Evolutionary conservation across 2,329 filamentous ascomycete genomes (phyloP).

Genomic region (Aspergillus sp.): DNA sequence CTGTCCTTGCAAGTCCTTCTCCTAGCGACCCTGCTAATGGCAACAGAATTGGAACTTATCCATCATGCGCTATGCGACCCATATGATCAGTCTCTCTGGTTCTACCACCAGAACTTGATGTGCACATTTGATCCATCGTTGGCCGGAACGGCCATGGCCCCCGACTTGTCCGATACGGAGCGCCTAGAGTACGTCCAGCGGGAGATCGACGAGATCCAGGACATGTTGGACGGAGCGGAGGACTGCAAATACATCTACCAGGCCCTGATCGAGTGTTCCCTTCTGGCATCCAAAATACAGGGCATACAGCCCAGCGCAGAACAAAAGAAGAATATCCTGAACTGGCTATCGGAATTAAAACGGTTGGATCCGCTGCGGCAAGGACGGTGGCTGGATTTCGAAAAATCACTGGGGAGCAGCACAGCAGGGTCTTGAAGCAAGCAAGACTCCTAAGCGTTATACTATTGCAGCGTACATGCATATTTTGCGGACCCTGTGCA

Average conservation of each 20-base stretch:
- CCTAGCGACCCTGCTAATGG: slow-evolving; percentile 3
- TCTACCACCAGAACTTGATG: slow-evolving; percentile 87
- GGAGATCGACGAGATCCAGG: slow-evolving; percentile 67
- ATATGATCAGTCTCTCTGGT: slow-evolving; percentile 93
- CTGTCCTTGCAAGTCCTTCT: neutral
- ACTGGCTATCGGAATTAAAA: slow-evolving; percentile 59
- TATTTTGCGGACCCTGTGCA: neutral
- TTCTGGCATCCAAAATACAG: slow-evolving; percentile 47
- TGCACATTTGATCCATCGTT: slow-evolving; percentile 52
- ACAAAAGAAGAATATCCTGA: slow-evolving; percentile 37
- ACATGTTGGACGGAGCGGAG: slow-evolving; percentile 56
- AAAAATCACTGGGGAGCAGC: slow-evolving; percentile 27
- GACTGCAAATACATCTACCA: slow-evolving; percentile 87
- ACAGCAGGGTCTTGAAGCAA: neutral
- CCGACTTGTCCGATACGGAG: slow-evolving; percentile 53
- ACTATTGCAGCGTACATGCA: neutral
- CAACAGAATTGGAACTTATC: slow-evolving; percentile 63
- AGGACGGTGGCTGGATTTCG: slow-evolving; percentile 68
- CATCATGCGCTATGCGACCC: slow-evolving; percentile 77
- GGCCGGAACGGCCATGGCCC: slow-evolving; percentile 52
- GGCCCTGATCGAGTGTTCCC: slow-evolving; percentile 66
- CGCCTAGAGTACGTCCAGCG: slow-evolving; percentile 56
- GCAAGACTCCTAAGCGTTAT: no score
- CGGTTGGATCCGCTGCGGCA: slow-evolving; percentile 64
- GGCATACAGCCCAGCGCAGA: slow-evolving; percentile 40